Percentiles rank a stretch among this genome's conserved stretches.
Evolutionary conservation across 441 rosid genomes (phyloP).

Genomic region (Euphorbia corollata): DNA sequence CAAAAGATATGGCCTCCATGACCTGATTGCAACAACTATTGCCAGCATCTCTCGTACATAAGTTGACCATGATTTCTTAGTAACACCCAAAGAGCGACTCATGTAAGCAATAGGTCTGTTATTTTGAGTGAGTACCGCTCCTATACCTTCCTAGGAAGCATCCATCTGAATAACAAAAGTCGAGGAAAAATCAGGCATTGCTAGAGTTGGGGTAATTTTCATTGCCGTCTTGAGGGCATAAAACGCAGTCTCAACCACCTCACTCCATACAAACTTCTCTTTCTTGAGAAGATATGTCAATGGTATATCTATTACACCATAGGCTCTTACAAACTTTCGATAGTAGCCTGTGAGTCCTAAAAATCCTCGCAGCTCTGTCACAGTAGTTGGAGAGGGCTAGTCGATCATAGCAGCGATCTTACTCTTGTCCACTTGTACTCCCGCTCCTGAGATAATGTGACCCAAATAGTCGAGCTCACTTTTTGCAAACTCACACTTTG

Average conservation of each 20-base stretch:
- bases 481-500: not conserved
- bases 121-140: not conserved
- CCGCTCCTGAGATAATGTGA: not conserved
- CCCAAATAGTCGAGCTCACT: not conserved
- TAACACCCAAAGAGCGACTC: not conserved
- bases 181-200: not conserved
- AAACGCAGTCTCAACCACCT: not conserved
- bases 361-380: not conserved
- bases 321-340: not conserved
- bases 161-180: not conserved
- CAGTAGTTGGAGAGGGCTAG: conserved; percentile 2
- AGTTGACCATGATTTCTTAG: not conserved
- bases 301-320: not conserved
- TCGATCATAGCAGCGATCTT: not conserved
- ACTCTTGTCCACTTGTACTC: not conserved
- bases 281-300: not conserved
- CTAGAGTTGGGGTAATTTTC: not conserved
- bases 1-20: not conserved
- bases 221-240: not conserved
- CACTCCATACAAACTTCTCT: not conserved
- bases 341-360: conserved; percentile 7
- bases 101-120: not conserved
- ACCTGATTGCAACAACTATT: not conserved
- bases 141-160: not conserved
- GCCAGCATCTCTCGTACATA: not conserved